Conservation (phyloP, 768 basidiomycete species). For the Podaxis carcinomalis region DNA sequence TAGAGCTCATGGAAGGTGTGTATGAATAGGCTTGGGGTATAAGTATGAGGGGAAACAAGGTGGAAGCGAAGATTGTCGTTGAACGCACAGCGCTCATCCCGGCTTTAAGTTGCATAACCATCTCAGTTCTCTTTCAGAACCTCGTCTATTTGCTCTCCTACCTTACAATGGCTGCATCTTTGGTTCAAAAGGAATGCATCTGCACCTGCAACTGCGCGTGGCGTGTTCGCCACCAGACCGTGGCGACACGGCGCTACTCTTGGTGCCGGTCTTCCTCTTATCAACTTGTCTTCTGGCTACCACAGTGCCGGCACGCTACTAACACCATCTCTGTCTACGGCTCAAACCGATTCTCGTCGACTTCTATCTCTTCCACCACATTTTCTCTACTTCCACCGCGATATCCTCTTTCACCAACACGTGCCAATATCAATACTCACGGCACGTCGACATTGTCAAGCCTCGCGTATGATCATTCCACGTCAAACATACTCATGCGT, state of each 20-base stretch:
- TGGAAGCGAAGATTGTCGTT: neutral
- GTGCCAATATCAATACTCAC: neutral
- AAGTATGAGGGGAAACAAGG: neutral
- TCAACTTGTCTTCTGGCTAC: neutral
- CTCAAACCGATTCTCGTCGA: neutral
- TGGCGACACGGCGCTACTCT: neutral
- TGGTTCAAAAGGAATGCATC: neutral
- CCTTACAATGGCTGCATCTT: neutral
- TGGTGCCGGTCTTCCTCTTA: neutral
- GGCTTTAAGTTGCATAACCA: neutral
- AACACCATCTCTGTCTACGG: neutral
- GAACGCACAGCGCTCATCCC: neutral
- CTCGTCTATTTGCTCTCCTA: neutral
- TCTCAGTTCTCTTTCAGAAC: neutral
- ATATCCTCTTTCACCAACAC: neutral
- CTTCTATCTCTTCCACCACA: neutral
- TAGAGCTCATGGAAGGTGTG: neutral
- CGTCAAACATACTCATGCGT: conserved; percentile 9
- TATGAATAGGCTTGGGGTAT: neutral
- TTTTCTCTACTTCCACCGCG: neutral
- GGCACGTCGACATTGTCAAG: neutral
- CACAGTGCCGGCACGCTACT: neutral
- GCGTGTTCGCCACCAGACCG: neutral
- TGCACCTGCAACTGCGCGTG: conserved; percentile 1
- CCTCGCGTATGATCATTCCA: conserved; percentile 7